Percentiles rank a stretch among this genome's conserved stretches.
phyloP scores from a whole-genome alignment of 1,284 basidiomycete genomes.

The Ustilago esculenta region DNA sequence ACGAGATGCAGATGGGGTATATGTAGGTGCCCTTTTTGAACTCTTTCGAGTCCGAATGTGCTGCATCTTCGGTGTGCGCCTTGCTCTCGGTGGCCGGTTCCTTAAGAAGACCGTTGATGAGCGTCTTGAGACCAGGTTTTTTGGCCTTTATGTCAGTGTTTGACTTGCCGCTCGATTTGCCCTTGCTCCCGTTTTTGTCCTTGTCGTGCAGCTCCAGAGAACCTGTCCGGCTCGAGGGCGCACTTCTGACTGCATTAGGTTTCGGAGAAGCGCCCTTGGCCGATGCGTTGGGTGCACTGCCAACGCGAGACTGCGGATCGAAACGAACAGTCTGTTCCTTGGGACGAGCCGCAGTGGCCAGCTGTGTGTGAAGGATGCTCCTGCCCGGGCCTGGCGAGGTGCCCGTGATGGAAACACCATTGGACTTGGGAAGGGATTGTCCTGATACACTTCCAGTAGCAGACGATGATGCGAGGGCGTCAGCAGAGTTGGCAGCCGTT shows the following conservation, averaged over 20 bases:
- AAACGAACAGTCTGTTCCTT: conserved; percentile 42
- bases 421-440: conserved; percentile 1
- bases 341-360: conserved; percentile 7
- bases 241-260: conserved; percentile 11
- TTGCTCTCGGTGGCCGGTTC: conserved; percentile 31
- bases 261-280: conserved; percentile 2
- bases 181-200: conserved; percentile 15
- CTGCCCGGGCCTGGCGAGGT: conserved; percentile 7
- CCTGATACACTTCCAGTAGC: neutral
- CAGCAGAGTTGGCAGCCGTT: conserved; percentile 18
- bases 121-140: conserved; percentile 42
- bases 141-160: conserved; percentile 27
- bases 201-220: conserved; percentile 34
- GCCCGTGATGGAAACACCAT: neutral
- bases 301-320: conserved; percentile 37
- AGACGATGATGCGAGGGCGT: neutral
- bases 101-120: conserved; percentile 47
- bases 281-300: conserved; percentile 5
- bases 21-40: conserved; percentile 91
- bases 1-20: conserved; percentile 89
- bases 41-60: conserved; percentile 78
- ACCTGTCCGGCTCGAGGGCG: conserved; percentile 24
- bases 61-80: conserved; percentile 6
- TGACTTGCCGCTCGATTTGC: conserved; percentile 14
- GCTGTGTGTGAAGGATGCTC: conserved; percentile 39